These are phyloP conservation scores for Tulasnella sp. DNA, from an alignment of 768 basidiomycete species.

Conservation along the genomic window DNA sequence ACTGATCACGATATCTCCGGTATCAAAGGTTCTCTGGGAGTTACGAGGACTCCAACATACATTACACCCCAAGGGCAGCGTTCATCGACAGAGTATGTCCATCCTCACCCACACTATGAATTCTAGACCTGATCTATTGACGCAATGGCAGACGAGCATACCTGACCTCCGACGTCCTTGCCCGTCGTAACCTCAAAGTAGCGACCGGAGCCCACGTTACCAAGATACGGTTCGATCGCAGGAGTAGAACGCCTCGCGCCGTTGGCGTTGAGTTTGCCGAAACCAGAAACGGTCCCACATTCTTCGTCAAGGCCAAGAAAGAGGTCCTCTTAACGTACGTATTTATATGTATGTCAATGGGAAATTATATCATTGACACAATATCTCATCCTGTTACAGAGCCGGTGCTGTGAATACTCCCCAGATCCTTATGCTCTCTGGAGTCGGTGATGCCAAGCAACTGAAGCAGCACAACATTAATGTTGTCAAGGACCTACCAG, in stretches of 20 bases:
- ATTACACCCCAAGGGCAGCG: constrained; percentile 11
- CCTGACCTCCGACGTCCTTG: constrained; percentile 18
- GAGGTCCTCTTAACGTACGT: constrained; percentile 19
- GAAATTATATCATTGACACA: not conserved
- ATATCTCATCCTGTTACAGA: constrained; percentile 13
- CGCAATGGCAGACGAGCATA: constrained; percentile 18
- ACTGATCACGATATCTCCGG: not conserved
- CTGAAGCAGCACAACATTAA: constrained; percentile 43
- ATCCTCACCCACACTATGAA: not conserved
- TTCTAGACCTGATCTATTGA: not conserved
- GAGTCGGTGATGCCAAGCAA: constrained; percentile 56
- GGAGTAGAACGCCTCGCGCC: not conserved
- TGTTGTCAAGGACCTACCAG: constrained; percentile 50
- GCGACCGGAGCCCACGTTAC: constrained; percentile 14
- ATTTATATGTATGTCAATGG: not conserved
- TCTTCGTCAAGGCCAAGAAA: constrained; percentile 10
- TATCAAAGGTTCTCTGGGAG: not conserved
- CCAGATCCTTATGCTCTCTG: constrained; percentile 33
- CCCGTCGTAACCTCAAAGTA: constrained; percentile 18
- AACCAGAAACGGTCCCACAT: not conserved
- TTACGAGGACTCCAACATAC: constrained; percentile 12
- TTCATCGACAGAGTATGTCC: constrained; percentile 8
- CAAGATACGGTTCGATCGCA: constrained; percentile 16
- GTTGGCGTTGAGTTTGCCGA: constrained; percentile 18
- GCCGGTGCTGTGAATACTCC: constrained; percentile 31